Evolutionary conservation across 371 early-diverging fungal species (phyloP).

Genomic region (Mortierella polycephala): DNA sequence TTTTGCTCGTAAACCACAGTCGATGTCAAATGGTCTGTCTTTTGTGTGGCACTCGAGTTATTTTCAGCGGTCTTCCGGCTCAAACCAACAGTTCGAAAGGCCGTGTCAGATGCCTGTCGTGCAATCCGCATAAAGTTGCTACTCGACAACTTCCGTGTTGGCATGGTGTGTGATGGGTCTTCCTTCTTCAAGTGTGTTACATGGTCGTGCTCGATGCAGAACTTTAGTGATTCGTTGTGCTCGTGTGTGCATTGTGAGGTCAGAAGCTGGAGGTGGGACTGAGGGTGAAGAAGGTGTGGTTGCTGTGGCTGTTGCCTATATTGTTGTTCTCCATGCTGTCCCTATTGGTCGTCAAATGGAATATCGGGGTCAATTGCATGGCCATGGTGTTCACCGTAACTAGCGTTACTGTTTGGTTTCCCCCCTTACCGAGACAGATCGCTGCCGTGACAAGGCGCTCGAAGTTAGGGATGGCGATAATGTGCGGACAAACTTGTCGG

Average conservation of each 20-base stretch:
- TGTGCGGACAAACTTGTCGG: slow-evolving; percentile 9
- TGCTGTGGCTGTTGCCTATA: too few relatives aligned
- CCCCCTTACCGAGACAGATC: slow-evolving; percentile 23
- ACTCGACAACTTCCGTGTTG: slow-evolving; percentile 21
- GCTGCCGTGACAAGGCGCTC: slow-evolving; percentile 9
- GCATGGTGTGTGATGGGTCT: slow-evolving; percentile 3
- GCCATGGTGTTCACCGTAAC: too few relatives aligned
- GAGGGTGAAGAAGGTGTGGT: too few relatives aligned
- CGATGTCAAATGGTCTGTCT: neutral
- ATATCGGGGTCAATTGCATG: too few relatives aligned
- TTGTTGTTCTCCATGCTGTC: too few relatives aligned
- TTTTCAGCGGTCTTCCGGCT: slow-evolving; percentile 20
- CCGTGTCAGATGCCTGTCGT: slow-evolving; percentile 41
- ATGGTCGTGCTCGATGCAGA: neutral
- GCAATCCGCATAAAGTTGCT: slow-evolving; percentile 32
- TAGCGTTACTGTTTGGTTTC: neutral
- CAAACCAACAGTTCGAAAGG: slow-evolving; percentile 27
- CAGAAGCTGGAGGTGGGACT: too few relatives aligned
- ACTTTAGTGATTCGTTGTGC: neutral
- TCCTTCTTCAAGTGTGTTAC: neutral
- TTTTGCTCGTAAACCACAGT: slow-evolving; percentile 37
- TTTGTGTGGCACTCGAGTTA: slow-evolving; percentile 10
- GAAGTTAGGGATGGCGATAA: neutral
- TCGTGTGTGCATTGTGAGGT: neutral
- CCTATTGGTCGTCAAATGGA: too few relatives aligned